phyloP scores from a whole-genome alignment of 345 rosid species.

The Draba incana region DNA sequence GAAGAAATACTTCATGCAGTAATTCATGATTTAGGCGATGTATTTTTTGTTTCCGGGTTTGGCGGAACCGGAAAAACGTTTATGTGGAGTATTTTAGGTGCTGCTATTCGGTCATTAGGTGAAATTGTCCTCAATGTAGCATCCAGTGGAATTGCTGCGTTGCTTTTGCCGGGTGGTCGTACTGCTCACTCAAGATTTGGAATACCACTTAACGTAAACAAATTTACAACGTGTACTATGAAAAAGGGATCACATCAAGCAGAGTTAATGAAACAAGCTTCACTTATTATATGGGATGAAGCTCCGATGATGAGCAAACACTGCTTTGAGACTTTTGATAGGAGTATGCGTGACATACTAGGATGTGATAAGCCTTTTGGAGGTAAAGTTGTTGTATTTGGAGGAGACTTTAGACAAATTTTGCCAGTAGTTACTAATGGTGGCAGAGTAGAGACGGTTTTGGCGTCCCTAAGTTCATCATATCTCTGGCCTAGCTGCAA shows the following conservation, averaged over 20 bases:
- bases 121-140: background rate
- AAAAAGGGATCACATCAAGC: background rate
- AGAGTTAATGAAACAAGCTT: background rate
- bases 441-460: too few species aligned
- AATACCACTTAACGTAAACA: background rate
- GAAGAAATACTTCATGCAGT: too few species aligned
- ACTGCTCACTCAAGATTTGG: background rate
- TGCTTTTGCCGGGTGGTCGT: background rate
- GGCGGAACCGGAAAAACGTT: background rate
- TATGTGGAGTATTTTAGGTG: background rate
- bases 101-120: background rate
- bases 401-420: too few species aligned
- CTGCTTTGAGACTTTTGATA: background rate
- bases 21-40: too few species aligned
- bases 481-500: too few species aligned
- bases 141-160: background rate
- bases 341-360: background rate
- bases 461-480: too few species aligned
- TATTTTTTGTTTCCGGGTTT: background rate
- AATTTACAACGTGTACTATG: background rate
- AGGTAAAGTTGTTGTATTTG: too few species aligned
- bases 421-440: too few species aligned
- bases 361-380: background rate
- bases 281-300: background rate
- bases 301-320: too few species aligned